These are phyloP conservation scores for Rugonectria rugulosa DNA, from an alignment of 2,329 filamentous ascomycete genomes.

Conservation along the genomic window DNA sequence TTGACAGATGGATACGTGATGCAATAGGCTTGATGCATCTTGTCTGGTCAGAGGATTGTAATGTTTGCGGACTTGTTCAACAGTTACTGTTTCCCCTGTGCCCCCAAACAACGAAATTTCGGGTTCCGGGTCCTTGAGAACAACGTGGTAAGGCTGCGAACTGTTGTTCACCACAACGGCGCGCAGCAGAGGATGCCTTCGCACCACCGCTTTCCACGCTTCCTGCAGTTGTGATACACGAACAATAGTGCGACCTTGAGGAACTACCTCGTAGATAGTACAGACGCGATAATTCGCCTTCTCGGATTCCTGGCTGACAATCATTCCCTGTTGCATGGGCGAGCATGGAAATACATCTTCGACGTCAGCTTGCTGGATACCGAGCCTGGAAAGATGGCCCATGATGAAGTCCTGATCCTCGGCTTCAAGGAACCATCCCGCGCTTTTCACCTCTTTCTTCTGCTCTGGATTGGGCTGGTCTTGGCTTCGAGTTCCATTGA, in stretches of 20 bases:
- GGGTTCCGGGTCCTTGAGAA: neutral
- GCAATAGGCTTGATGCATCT: neutral
- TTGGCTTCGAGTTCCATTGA: neutral
- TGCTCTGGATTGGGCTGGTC: neutral
- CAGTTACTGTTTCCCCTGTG: neutral
- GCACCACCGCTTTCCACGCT: neutral
- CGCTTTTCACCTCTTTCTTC: neutral
- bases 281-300: neutral
- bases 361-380: neutral
- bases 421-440: neutral
- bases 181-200: neutral
- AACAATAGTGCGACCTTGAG: neutral
- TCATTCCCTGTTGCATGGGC: neutral
- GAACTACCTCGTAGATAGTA: neutral
- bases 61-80: neutral
- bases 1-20: neutral
- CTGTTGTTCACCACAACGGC: neutral
- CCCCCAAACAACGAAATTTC: neutral
- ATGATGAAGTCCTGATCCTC: neutral
- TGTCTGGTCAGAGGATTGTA: neutral
- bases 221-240: neutral
- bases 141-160: neutral
- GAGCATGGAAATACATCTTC: neutral
- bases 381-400: neutral
- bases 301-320: neutral